Conservation (phyloP, 1,139 yeast genomes). For the Yamadazyma sp. region DNA sequence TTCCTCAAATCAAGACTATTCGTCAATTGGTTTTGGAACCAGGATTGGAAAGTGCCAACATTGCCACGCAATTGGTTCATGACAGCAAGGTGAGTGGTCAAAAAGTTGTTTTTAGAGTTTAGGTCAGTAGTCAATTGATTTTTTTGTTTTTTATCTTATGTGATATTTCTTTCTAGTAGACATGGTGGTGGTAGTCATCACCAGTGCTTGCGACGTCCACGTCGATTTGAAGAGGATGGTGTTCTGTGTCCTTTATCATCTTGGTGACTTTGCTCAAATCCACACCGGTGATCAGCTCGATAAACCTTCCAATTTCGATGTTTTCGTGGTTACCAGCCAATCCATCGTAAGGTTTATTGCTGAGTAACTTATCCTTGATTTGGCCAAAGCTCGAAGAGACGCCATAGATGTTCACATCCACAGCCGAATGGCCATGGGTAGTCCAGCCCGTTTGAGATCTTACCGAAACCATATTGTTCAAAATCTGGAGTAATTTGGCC, state of each 20-base stretch:
- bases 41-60: too few relatives aligned
- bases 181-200: conserved; percentile 10
- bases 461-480: conserved; percentile 60
- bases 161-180: background rate
- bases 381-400: conserved; percentile 58
- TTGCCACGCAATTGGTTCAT: too few relatives aligned
- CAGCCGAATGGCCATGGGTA: conserved; percentile 88
- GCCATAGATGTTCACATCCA: conserved; percentile 76
- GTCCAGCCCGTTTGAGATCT: conserved; percentile 86
- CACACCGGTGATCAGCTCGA: conserved; percentile 59
- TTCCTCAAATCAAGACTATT: too few relatives aligned
- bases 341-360: conserved; percentile 32
- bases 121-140: too few relatives aligned
- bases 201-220: background rate
- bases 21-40: too few relatives aligned
- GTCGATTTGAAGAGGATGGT: conserved; percentile 27
- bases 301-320: conserved; percentile 72
- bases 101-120: background rate
- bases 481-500: conserved; percentile 25
- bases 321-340: conserved; percentile 82
- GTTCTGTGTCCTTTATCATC: conserved; percentile 44
- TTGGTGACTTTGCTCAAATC: conserved; percentile 53
- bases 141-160: too few relatives aligned
- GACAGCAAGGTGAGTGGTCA: background rate
- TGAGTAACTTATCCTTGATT: conserved; percentile 35